These are phyloP conservation scores for Stachybotrys elegans DNA, from an alignment of 2,329 filamentous ascomycete species.

Conservation along the genomic window DNA sequence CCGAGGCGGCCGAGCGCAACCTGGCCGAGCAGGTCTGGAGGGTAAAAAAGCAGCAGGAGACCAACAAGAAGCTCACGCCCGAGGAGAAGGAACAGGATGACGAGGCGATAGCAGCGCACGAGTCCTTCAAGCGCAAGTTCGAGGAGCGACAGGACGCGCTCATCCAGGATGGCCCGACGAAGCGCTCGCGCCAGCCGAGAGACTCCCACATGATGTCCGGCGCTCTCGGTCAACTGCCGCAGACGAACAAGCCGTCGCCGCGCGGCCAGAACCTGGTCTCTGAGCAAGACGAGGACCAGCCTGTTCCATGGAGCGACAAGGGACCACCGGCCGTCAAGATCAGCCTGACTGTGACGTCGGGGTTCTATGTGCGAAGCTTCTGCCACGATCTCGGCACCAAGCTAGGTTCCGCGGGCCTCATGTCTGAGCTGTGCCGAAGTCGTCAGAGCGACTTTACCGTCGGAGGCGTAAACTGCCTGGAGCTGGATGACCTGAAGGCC, in stretches of 20 bases:
- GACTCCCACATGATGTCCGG: constrained; percentile 52
- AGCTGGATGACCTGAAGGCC: constrained; percentile 69
- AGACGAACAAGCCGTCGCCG: constrained; percentile 29
- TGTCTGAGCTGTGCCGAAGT: constrained; percentile 77
- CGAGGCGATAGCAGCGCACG: constrained; percentile 49
- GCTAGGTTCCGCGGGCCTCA: constrained; percentile 74
- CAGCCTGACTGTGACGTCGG: constrained; percentile 87
- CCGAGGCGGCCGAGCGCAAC: constrained; percentile 66
- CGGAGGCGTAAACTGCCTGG: constrained; percentile 64
- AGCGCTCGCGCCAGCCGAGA: constrained; percentile 23
- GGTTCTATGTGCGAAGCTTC: constrained; percentile 93
- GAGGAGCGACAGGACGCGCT: constrained; percentile 54
- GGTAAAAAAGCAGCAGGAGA: constrained; percentile 51
- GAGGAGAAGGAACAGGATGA: constrained; percentile 52
- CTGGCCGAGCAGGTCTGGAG: constrained; percentile 70
- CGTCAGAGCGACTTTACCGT: constrained; percentile 78
- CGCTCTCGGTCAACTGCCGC: constrained; percentile 47
- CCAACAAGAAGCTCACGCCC: constrained; percentile 42
- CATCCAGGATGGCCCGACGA: constrained; percentile 38
- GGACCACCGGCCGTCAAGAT: constrained; percentile 74
- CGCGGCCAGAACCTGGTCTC: constrained; percentile 50
- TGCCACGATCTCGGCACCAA: constrained; percentile 87
- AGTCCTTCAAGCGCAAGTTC: constrained; percentile 53
- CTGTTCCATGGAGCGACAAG: constrained; percentile 54
- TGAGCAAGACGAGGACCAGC: constrained; percentile 38